phyloP scores from a whole-genome alignment of 352 stramenopile genomes.

The Elongisporangium senticosum region DNA sequence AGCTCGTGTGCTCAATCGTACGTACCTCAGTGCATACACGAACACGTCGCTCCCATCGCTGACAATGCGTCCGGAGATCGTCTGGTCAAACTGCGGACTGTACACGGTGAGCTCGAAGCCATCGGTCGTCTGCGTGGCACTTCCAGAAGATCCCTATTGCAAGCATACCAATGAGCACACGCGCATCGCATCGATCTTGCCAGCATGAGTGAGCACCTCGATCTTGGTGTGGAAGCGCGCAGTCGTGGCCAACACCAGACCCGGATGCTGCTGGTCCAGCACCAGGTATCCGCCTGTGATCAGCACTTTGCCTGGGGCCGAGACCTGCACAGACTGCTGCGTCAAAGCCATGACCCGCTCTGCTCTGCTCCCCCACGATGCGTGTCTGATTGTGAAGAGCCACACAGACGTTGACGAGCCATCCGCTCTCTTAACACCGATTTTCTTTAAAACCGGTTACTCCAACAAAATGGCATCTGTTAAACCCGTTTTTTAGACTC shows the following conservation, averaged over 20 bases:
- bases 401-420: background rate
- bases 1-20: background rate
- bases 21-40: slow-evolving; percentile 29
- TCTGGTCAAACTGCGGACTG: slow-evolving; percentile 89
- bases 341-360: background rate
- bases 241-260: slow-evolving; percentile 88
- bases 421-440: background rate
- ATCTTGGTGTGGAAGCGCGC: slow-evolving; percentile 93
- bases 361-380: background rate
- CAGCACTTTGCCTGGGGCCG: slow-evolving; percentile 95
- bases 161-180: background rate
- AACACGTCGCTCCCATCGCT: slow-evolving; percentile 11
- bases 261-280: slow-evolving; percentile 86
- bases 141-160: background rate
- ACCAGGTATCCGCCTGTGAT: slow-evolving; percentile 95
- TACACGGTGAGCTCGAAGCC: slow-evolving; percentile 50
- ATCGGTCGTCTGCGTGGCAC: background rate
- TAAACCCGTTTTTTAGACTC: no score
- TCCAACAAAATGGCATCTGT: no score
- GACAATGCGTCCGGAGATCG: slow-evolving; percentile 31
- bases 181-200: background rate
- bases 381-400: background rate
- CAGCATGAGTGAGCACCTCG: background rate
- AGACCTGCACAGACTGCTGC: slow-evolving; percentile 54
- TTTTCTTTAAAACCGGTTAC: background rate